Conservation (phyloP, 179 eudicot genomes). For the Kewa caespitosa region DNA sequence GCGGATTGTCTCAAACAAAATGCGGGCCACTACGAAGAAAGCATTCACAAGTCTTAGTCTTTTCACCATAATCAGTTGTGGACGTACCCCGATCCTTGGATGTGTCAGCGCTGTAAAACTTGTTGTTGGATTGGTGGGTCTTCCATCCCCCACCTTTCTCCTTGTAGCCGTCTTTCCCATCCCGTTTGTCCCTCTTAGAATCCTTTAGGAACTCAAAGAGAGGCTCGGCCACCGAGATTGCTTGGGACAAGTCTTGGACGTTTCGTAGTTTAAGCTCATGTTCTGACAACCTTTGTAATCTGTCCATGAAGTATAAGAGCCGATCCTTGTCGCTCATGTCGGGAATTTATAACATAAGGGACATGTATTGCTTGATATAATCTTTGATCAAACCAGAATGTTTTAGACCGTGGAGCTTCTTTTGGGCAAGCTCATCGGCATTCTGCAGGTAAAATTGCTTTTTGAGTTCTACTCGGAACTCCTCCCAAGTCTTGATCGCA, state of each 20-base stretch:
- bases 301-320: no score
- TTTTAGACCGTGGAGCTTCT: neutral
- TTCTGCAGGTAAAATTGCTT: slow-evolving; percentile 5
- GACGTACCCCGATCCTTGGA: neutral
- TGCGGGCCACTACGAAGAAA: slow-evolving; percentile 9
- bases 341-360: neutral
- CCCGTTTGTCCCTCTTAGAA: neutral
- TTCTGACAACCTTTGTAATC: no score
- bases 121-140: neutral
- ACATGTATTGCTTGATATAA: neutral
- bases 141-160: slow-evolving; percentile 11
- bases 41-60: neutral
- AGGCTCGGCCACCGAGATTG: neutral
- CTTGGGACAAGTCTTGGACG: neutral
- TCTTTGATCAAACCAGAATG: slow-evolving; percentile 7
- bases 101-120: neutral
- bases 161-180: neutral
- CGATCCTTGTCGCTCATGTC: no score
- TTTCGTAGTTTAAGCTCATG: neutral
- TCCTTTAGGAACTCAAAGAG: neutral
- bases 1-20: neutral
- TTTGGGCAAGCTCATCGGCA: neutral
- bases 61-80: no score
- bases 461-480: slow-evolving; percentile 12
- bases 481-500: slow-evolving; percentile 3